Percentiles rank a stretch among this genome's conserved stretches.
Conservation (phyloP, 805 yeast genomes). For the Kazachstania martiniae region DNA sequence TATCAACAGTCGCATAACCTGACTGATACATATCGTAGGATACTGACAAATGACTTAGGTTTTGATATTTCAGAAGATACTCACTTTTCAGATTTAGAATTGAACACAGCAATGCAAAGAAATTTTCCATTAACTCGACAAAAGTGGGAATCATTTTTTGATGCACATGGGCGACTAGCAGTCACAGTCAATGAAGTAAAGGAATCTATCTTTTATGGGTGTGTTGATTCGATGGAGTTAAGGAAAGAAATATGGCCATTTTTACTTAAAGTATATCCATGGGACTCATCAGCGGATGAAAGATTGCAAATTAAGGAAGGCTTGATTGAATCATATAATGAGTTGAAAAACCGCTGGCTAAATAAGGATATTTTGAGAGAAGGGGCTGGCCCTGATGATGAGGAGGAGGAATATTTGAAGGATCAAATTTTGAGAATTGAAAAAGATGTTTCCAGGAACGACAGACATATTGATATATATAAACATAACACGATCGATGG, state of each 20-base stretch:
- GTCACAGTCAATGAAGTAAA: constrained; percentile 72
- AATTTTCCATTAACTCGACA: constrained; percentile 35
- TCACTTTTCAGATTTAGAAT: constrained; percentile 22
- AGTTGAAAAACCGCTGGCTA: constrained; percentile 62
- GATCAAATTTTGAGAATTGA: constrained; percentile 87
- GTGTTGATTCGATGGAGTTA: constrained; percentile 41
- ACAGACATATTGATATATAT: constrained; percentile 63
- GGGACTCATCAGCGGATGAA: constrained; percentile 72
- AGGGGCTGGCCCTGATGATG: constrained; percentile 20
- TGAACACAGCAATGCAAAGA: constrained; percentile 50
- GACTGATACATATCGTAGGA: constrained; percentile 45
- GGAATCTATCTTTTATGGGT: constrained; percentile 84
- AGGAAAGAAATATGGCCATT: constrained; percentile 81
- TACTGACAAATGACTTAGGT: constrained; percentile 53
- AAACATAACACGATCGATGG: constrained; percentile 31
- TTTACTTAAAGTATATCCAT: constrained; percentile 71
- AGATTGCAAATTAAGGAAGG: constrained; percentile 48
- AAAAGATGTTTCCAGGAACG: constrained; percentile 89
- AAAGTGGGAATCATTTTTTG: constrained; percentile 85
- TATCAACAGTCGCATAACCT: constrained; percentile 35
- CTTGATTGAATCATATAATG: constrained; percentile 46
- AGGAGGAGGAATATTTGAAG: constrained; percentile 60
- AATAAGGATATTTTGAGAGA: constrained; percentile 29
- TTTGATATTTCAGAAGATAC: constrained; percentile 28
- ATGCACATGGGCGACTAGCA: constrained; percentile 59